These are phyloP conservation scores for Gypsophila paniculata DNA, from an alignment of 179 eudicot species.

Conservation along the genomic window DNA sequence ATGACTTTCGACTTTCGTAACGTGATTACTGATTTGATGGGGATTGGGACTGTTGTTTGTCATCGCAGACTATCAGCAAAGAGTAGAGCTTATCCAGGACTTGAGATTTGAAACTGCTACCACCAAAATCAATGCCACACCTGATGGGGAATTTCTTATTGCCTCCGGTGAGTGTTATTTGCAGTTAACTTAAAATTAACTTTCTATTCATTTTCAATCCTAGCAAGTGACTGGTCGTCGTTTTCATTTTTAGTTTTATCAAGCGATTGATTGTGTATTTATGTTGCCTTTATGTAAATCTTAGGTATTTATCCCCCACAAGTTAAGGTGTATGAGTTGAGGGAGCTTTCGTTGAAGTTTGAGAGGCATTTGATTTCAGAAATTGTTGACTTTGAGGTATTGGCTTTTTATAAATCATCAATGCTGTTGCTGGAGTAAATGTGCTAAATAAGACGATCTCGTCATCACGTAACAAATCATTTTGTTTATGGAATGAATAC, in stretches of 20 bases:
- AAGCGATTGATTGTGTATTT: not conserved
- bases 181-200: not conserved
- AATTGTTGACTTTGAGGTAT: slow-evolving; percentile 83
- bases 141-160: slow-evolving; percentile 87
- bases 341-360: slow-evolving; percentile 84
- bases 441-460: not conserved
- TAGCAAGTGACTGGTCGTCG: too few species aligned
- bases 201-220: not conserved
- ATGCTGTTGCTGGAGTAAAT: not conserved
- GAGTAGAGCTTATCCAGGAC: slow-evolving; percentile 85
- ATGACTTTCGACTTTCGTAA: not conserved
- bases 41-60: not conserved
- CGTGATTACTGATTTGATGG: slow-evolving; percentile 12
- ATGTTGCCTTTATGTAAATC: slow-evolving; percentile 3
- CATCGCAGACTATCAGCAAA: slow-evolving; percentile 56
- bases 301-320: slow-evolving; percentile 95
- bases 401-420: not conserved
- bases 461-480: not conserved
- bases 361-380: slow-evolving; percentile 86
- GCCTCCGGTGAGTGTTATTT: slow-evolving; percentile 62
- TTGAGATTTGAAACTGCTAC: slow-evolving; percentile 88
- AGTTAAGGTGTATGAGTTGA: slow-evolving; percentile 84
- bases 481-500: not conserved
- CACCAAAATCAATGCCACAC: slow-evolving; percentile 80
- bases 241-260: not conserved